phyloP scores from a whole-genome alignment of 192 early-diverging fungal genomes.

The Kappamyces sp. region DNA sequence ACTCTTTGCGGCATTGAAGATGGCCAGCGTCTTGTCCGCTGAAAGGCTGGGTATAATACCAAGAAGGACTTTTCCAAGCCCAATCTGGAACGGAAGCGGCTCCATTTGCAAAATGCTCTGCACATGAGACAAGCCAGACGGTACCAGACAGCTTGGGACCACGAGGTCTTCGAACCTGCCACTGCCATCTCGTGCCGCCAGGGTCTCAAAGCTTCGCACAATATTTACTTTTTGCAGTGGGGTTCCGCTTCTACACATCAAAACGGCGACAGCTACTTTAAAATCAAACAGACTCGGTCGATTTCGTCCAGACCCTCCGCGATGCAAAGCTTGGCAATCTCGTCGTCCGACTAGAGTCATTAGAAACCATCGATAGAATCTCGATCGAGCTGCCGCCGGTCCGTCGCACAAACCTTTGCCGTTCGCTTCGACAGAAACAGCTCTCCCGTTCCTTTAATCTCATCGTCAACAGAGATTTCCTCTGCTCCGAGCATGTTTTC shows the following conservation, averaged over 20 bases:
- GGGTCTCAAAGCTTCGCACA: background rate
- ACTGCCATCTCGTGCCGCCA: background rate
- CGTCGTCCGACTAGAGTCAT: constrained; percentile 3
- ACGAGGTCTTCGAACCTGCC: background rate
- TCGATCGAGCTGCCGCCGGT: background rate
- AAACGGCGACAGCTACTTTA: constrained; percentile 7
- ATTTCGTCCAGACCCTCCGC: constrained; percentile 3
- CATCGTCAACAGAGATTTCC: constrained; percentile 11
- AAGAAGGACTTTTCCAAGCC: background rate
- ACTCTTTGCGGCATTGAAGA: constrained; percentile 23
- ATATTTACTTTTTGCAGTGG: constrained; percentile 5
- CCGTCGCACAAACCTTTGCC: background rate
- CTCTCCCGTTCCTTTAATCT: constrained; percentile 2
- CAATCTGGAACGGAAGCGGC: background rate
- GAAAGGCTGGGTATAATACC: constrained; percentile 14
- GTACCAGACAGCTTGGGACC: background rate
- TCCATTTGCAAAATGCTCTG: background rate
- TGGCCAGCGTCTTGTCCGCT: constrained; percentile 8
- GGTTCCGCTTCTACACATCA: constrained; percentile 1
- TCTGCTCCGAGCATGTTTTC: background rate
- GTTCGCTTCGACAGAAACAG: background rate
- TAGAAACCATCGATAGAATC: background rate
- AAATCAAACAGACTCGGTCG: background rate
- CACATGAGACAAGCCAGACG: background rate
- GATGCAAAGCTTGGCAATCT: constrained; percentile 4